Conservation (phyloP, 2,329 filamentous ascomycete species). For the Talaromyces rugulosus region DNA sequence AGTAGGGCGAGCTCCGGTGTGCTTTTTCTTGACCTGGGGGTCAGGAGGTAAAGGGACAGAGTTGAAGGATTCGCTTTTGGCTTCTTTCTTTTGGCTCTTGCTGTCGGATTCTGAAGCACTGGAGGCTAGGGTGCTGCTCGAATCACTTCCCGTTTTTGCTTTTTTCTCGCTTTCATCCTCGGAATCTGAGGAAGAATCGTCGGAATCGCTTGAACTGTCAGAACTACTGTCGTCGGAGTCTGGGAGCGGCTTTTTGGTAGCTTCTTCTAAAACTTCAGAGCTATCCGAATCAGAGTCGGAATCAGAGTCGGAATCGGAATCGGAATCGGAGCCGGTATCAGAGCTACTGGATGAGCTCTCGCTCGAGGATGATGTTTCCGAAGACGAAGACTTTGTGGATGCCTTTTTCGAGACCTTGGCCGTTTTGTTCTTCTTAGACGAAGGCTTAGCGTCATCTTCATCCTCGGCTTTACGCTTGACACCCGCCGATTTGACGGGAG, state of each 20-base stretch:
- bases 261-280: conserved; percentile 28
- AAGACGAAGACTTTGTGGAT: conserved; percentile 18
- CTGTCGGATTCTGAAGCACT: conserved; percentile 11
- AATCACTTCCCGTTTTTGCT: conserved; percentile 8
- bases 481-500: conserved; percentile 32
- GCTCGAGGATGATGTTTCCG: conserved; percentile 28
- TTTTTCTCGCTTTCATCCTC: conserved; percentile 18
- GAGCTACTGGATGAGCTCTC: conserved; percentile 27
- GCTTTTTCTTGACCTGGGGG: conserved; percentile 30
- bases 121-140: conserved; percentile 11
- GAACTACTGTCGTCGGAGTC: conserved; percentile 24
- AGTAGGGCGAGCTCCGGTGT: conserved; percentile 56
- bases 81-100: conserved; percentile 19
- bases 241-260: conserved; percentile 33
- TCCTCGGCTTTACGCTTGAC: conserved; percentile 59
- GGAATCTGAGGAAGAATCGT: conserved; percentile 19
- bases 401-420: conserved; percentile 2
- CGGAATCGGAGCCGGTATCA: conserved; percentile 20
- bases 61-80: conserved; percentile 17
- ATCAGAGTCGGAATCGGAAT: conserved; percentile 22
- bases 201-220: conserved; percentile 17
- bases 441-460: conserved; percentile 46
- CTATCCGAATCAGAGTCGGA: conserved; percentile 22
- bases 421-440: conserved; percentile 53
- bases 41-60: conserved; percentile 18